Percentiles rank a stretch among this genome's conserved stretches.
Evolutionary conservation across 495 filamentous ascomycete genomes (phyloP).

Genomic region (Xanthoparmelia taractica): DNA sequence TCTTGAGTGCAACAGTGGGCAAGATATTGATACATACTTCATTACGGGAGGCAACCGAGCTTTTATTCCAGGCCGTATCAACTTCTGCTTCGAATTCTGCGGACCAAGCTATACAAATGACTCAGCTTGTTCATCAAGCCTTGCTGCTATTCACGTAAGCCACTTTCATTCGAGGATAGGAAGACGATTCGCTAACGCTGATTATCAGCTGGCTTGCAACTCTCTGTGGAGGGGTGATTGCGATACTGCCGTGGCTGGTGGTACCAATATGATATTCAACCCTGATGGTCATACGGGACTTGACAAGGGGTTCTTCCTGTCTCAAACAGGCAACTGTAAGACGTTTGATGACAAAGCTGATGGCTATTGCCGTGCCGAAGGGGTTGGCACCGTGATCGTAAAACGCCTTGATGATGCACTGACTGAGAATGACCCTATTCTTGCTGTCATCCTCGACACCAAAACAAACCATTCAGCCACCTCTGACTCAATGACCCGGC

Average conservation of each 20-base stretch:
- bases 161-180: no score
- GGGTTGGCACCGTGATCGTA: slow-evolving; percentile 61
- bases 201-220: slow-evolving; percentile 35
- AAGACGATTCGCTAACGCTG: no score
- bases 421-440: slow-evolving; percentile 63
- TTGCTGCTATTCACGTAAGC: slow-evolving; percentile 21
- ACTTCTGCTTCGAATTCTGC: slow-evolving; percentile 28
- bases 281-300: slow-evolving; percentile 33
- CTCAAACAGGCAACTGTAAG: slow-evolving; percentile 53
- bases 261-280: slow-evolving; percentile 29
- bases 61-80: slow-evolving; percentile 36
- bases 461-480: slow-evolving; percentile 71
- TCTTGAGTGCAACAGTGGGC: slow-evolving; percentile 31
- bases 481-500: slow-evolving; percentile 69
- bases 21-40: slow-evolving; percentile 38
- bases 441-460: slow-evolving; percentile 57
- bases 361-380: slow-evolving; percentile 64
- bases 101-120: slow-evolving; percentile 29
- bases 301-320: slow-evolving; percentile 33
- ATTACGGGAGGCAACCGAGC: slow-evolving; percentile 35
- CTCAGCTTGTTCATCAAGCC: slow-evolving; percentile 34
- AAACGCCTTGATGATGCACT: slow-evolving; percentile 70
- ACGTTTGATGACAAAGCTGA: slow-evolving; percentile 67
- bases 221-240: slow-evolving; percentile 32
- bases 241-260: slow-evolving; percentile 38